Conservation (phyloP, 257 asterid genomes). For the Cordia subcordata region DNA sequence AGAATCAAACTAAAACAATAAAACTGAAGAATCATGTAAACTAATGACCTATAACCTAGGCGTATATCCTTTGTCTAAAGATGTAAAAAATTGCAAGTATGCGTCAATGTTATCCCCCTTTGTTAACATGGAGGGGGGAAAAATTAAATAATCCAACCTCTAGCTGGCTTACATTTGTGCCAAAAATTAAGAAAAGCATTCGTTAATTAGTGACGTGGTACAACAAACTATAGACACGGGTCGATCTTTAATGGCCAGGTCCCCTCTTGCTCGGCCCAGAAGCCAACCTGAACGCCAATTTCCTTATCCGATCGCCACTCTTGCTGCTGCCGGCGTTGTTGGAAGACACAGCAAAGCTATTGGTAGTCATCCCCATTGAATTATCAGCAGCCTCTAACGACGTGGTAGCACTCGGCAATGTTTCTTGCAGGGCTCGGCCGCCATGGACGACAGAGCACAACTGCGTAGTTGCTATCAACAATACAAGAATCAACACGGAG, state of each 20-base stretch:
- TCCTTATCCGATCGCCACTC: background rate
- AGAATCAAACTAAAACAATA: too few species aligned
- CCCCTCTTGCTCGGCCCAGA: constrained; percentile 6
- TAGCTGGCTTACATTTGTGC: background rate
- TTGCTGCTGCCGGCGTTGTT: background rate
- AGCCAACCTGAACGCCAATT: background rate
- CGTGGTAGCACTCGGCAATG: background rate
- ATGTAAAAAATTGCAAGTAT: too few species aligned
- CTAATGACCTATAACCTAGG: too few species aligned
- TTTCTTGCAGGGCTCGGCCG: constrained; percentile 30
- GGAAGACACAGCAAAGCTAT: background rate
- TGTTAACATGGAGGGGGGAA: too few species aligned
- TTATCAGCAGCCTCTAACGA: too few species aligned
- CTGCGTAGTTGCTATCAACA: background rate
- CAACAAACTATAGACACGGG: too few species aligned
- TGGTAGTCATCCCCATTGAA: background rate
- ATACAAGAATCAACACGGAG: background rate
- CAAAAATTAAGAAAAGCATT: background rate
- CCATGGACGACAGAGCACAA: too few species aligned
- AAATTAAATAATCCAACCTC: too few species aligned
- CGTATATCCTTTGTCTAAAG: too few species aligned
- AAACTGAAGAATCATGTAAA: too few species aligned
- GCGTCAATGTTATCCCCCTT: too few species aligned
- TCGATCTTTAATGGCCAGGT: constrained; percentile 3
- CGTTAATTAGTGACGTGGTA: too few species aligned